A percentile compares a stretch with the other conserved stretches of the same genome.
Conservation (phyloP, 2,329 filamentous ascomycete species). For the Diaporthe aspalathi region DNA sequence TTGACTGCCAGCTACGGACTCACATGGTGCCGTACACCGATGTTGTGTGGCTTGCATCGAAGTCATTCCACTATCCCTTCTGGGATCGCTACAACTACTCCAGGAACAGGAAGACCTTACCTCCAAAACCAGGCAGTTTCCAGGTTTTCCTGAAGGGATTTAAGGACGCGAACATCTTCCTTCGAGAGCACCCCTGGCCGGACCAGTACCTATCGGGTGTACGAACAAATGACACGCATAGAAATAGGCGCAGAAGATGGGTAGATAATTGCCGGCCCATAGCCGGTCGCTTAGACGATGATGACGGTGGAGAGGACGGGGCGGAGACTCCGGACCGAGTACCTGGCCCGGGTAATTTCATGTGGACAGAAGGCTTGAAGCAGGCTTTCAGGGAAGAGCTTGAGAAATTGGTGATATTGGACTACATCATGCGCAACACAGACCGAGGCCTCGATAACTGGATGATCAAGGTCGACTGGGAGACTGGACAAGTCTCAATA, state of each 20-base stretch:
- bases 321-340: conserved; percentile 50
- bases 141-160: conserved; percentile 97
- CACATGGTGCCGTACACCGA: conserved; percentile 97
- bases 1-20: conserved; percentile 89
- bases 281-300: conserved; percentile 63
- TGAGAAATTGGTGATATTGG: conserved; percentile 95
- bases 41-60: conserved; percentile 92
- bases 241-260: conserved; percentile 79
- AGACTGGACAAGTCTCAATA: conserved; percentile 84
- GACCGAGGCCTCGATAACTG: conserved; percentile 97
- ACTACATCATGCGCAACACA: conserved; percentile 99
- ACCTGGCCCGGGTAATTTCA: conserved; percentile 68
- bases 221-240: conserved; percentile 73
- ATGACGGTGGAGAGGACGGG: conserved; percentile 63
- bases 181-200: conserved; percentile 96
- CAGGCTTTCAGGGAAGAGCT: conserved; percentile 94
- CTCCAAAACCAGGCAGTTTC: conserved; percentile 93
- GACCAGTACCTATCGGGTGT: conserved; percentile 84
- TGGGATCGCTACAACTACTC: conserved; percentile 93
- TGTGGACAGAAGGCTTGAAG: conserved; percentile 90
- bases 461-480: conserved; percentile 98
- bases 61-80: conserved; percentile 98
- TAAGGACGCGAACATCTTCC: conserved; percentile 95
- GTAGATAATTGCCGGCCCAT: conserved; percentile 82
- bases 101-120: conserved; percentile 86